These are phyloP conservation scores for Fusarium coffeatum DNA, from an alignment of 2,329 filamentous ascomycete genomes.

Conservation along the genomic window DNA sequence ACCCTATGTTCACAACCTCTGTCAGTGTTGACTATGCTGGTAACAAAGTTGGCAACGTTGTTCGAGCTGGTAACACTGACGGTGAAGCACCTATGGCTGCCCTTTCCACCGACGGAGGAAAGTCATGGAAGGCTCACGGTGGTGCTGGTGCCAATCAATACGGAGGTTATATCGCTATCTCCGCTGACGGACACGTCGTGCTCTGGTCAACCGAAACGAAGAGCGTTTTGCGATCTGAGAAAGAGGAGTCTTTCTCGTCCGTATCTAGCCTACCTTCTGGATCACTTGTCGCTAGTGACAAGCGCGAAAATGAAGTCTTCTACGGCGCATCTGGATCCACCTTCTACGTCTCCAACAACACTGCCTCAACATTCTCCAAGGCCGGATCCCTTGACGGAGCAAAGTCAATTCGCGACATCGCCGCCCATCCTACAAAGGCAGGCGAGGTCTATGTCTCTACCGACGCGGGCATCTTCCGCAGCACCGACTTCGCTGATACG, in stretches of 20 bases:
- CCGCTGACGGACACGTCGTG: conserved; percentile 62
- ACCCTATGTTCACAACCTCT: conserved; percentile 59
- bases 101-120: conserved; percentile 62
- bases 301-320: conserved; percentile 63
- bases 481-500: conserved; percentile 61
- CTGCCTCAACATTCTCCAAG: conserved; percentile 58
- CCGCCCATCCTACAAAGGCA: conserved; percentile 65
- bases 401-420: conserved; percentile 65
- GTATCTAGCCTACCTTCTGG: conserved; percentile 59
- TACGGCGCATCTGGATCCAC: conserved; percentile 60
- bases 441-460: conserved; percentile 72
- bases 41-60: conserved; percentile 58
- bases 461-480: conserved; percentile 64
- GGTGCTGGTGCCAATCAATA: conserved; percentile 58
- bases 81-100: conserved; percentile 58
- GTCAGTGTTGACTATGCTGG: conserved; percentile 63
- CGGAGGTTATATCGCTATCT: conserved; percentile 62
- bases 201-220: conserved; percentile 58
- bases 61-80: conserved; percentile 61
- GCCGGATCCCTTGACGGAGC: conserved; percentile 54
- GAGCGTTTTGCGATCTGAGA: conserved; percentile 57
- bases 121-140: conserved; percentile 60
- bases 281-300: conserved; percentile 66
- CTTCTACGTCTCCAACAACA: conserved; percentile 65
- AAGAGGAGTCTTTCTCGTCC: conserved; percentile 56